These are phyloP conservation scores for Phytophthora vignae DNA, from an alignment of 352 stramenopile genomes.

Conservation along the genomic window DNA sequence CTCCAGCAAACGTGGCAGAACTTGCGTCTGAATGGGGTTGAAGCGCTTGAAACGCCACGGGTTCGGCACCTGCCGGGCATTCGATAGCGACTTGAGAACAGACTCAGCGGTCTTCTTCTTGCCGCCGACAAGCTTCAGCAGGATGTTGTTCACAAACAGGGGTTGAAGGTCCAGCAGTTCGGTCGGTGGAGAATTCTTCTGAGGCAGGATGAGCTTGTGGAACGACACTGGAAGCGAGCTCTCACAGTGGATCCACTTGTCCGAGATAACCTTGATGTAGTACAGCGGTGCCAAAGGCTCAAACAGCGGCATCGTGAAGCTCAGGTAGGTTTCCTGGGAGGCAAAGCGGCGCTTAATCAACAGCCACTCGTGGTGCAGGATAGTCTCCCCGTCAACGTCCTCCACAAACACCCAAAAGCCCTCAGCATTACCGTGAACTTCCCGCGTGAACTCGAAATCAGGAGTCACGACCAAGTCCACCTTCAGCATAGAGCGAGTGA, in stretches of 20 bases:
- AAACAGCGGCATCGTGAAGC: constrained; percentile 98
- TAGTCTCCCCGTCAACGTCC: constrained; percentile 98
- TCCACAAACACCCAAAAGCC: constrained; percentile 99
- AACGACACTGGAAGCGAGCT: constrained; percentile 98
- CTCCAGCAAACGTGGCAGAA: constrained; percentile 96
- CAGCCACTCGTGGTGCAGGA: constrained; percentile 98
- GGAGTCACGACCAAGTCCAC: constrained; percentile 96
- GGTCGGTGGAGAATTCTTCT: constrained; percentile 97
- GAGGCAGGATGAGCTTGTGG: constrained; percentile 98
- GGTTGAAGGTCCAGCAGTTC: constrained; percentile 99
- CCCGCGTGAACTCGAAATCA: constrained; percentile 98
- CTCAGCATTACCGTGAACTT: constrained; percentile 96
- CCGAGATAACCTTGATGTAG: constrained; percentile 97
- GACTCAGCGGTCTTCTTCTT: constrained; percentile 71
- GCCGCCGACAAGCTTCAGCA: constrained; percentile 69
- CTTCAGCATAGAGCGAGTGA: constrained; percentile 97
- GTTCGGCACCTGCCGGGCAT: constrained; percentile 47
- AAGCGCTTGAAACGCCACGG: constrained; percentile 93
- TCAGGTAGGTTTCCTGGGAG: constrained; percentile 82
- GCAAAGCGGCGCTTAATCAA: constrained; percentile 92
- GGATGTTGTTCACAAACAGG: constrained; percentile 91
- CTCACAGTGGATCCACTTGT: constrained; percentile 99
- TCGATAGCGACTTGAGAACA: constrained; percentile 55
- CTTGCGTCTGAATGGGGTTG: constrained; percentile 99
- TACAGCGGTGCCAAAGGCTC: constrained; percentile 98